Base-by-base conservation (phyloP, 2,329 filamentous ascomycete species). In the Zasmidium citrigriseum region DNA sequence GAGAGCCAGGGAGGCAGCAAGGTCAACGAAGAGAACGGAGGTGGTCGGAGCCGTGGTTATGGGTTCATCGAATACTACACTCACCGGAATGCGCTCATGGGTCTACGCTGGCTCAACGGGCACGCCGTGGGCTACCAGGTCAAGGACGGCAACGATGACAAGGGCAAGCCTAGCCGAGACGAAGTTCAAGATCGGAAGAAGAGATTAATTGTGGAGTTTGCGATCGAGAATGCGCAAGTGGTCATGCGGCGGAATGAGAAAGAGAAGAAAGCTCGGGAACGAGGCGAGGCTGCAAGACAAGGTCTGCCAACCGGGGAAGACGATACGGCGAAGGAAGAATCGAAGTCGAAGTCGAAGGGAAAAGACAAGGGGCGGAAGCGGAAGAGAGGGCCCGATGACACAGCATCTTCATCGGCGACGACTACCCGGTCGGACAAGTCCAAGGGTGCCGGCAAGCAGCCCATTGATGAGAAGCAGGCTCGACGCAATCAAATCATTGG, bases 51-150 rank as follows among this genome's bases (percentile, higher is more conserved):
- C 73, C 86, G 93, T 73, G 95, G 95, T 4, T 99, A 99, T 73
- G 95, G 96, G 12, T 99, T 99, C 79, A 89, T 99, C 66, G 95
- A 99, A 77, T 99, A 97, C 76, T 89, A 87, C 64, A 95, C 90
- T 25, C 95, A 99, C 72, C 89, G 95, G 51, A 93, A 89, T 81
- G 95, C 95, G 14, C 82, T 99, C 41, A 98, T 98, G 91, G 95
- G 91, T 22, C 80, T 99, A 62, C 84, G 95, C 48, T 98, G 91
- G 87, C 82, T 99, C 57, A 99, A 99, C 73, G 93, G 93, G 1
- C 88, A 87, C 64, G 78, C 80, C 9, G 76, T 88, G 41, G 82
- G 77, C 48, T 82, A 82, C 68, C 69, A 77, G 55, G 76, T 80
- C 41, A 74, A 77, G 54, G 72, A 75, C 22, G 63, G 70, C 69